phyloP scores from a whole-genome alignment of 495 filamentous ascomycete genomes.

The Chlorociboria aeruginascens region DNA sequence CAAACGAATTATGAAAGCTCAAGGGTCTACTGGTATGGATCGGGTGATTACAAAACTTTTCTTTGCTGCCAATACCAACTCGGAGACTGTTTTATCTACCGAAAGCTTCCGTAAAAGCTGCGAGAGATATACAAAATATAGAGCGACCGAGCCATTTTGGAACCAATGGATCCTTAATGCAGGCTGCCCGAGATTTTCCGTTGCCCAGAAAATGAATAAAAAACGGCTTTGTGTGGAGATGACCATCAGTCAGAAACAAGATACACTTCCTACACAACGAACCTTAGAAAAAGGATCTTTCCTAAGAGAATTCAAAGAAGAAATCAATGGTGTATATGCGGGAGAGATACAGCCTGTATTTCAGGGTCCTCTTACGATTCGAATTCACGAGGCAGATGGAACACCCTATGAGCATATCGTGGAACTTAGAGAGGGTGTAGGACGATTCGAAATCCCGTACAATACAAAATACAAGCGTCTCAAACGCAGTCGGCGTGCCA shows the following conservation, averaged over 20 bases:
- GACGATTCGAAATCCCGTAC: slow-evolving; percentile 87
- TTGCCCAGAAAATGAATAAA: slow-evolving; percentile 89
- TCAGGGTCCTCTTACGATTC: slow-evolving; percentile 90
- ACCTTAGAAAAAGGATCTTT: slow-evolving; percentile 50
- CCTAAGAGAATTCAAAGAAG: slow-evolving; percentile 71
- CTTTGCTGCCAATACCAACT: slow-evolving; percentile 64
- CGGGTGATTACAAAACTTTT: slow-evolving; percentile 77
- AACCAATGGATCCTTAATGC: slow-evolving; percentile 83
- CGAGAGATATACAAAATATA: slow-evolving; percentile 76
- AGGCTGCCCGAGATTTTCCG: slow-evolving; percentile 76
- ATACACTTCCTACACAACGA: slow-evolving; percentile 16
- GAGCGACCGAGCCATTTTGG: slow-evolving; percentile 70
- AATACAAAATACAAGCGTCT: slow-evolving; percentile 98
- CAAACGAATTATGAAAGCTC: slow-evolving; percentile 74
- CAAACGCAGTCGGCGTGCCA: slow-evolving; percentile 81
- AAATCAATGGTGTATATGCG: slow-evolving; percentile 55
- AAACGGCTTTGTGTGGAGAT: slow-evolving; percentile 94
- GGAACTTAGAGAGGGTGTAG: slow-evolving; percentile 75
- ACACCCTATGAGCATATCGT: slow-evolving; percentile 98
- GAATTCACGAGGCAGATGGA: slow-evolving; percentile 96
- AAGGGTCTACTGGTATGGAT: slow-evolving; percentile 68
- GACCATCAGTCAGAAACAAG: slow-evolving; percentile 73
- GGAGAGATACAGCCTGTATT: slow-evolving; percentile 65
- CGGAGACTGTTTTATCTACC: slow-evolving; percentile 59
- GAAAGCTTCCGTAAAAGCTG: slow-evolving; percentile 66